Percentiles rank a stretch among this genome's conserved stretches.
These are phyloP conservation scores for Exutisphaerella laricina DNA, from an alignment of 2,329 filamentous ascomycete species.

Conservation along the genomic window DNA sequence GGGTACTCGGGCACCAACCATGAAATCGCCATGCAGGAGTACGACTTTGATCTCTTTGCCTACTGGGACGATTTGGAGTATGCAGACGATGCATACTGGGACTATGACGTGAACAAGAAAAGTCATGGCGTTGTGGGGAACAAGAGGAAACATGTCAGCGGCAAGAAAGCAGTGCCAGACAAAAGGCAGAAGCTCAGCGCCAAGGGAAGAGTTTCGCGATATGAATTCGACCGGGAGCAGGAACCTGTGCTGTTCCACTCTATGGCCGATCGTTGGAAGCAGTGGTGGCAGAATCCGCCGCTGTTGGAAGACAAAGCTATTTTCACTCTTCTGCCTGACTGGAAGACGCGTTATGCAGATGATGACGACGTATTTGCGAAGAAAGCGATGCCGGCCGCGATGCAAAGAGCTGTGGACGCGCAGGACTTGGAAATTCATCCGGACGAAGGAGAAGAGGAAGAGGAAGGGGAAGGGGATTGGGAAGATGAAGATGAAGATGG, in stretches of 20 bases:
- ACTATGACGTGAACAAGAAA: slow-evolving; percentile 25
- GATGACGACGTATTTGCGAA: slow-evolving; percentile 16
- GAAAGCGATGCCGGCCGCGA: slow-evolving; percentile 28
- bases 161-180: slow-evolving; percentile 6
- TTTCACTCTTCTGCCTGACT: slow-evolving; percentile 42
- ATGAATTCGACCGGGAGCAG: slow-evolving; percentile 15
- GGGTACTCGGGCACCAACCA: slow-evolving; percentile 32
- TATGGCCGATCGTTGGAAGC: slow-evolving; percentile 15
- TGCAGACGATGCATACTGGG: slow-evolving; percentile 43
- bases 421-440: slow-evolving; percentile 14
- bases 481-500: slow-evolving; percentile 15
- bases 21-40: slow-evolving; percentile 27
- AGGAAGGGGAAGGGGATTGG: slow-evolving; percentile 19
- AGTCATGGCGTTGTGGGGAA: slow-evolving; percentile 16
- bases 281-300: slow-evolving; percentile 6
- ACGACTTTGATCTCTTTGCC: slow-evolving; percentile 45
- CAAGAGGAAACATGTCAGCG: slow-evolving; percentile 29
- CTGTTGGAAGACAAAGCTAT: slow-evolving; percentile 27
- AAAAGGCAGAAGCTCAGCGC: slow-evolving; percentile 25
- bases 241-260: slow-evolving; percentile 26
- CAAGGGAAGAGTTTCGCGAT: slow-evolving; percentile 5
- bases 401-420: slow-evolving; percentile 28
- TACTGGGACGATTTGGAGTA: slow-evolving; percentile 48
- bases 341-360: slow-evolving; percentile 37
- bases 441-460: slow-evolving; percentile 16